Evolutionary conservation across 2,329 filamentous ascomycete genomes (phyloP).

Genomic region (Ophiostoma australiae): DNA sequence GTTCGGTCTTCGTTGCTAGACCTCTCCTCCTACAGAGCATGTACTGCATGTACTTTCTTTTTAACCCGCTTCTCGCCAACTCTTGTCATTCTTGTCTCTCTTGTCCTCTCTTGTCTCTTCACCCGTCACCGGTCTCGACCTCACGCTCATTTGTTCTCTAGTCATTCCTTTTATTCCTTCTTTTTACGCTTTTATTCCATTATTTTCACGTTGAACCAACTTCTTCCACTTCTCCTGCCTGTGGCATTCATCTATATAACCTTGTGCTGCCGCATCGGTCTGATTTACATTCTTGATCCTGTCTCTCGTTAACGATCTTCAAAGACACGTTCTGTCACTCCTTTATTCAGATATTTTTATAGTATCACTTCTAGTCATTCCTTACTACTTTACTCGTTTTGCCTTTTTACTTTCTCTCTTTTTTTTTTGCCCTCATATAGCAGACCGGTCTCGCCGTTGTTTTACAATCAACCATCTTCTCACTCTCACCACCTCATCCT

Average conservation of each 20-base stretch:
- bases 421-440: not conserved
- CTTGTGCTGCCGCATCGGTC: conserved; percentile 2
- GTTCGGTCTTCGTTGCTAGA: not conserved
- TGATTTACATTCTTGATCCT: conserved; percentile 2
- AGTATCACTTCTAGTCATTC: conserved; percentile 7
- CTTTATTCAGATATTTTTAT: not conserved
- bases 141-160: conserved; percentile 4
- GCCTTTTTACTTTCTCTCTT: not conserved
- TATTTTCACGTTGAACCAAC: not conserved
- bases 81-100: conserved; percentile 1
- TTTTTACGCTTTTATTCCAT: not conserved
- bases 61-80: conserved; percentile 15
- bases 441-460: conserved; percentile 16
- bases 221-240: conserved; percentile 4
- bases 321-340: conserved; percentile 9
- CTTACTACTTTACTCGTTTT: not conserved
- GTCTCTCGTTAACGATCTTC: conserved; percentile 8
- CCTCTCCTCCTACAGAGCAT: too few species aligned
- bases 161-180: not conserved
- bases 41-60: not conserved
- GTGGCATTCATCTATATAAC: conserved; percentile 13
- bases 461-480: not conserved
- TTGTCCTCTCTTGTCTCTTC: conserved; percentile 7
- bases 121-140: conserved; percentile 1
- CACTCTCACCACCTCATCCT: not conserved